Evolutionary conservation across 2,329 filamentous ascomycete species (phyloP), one percentile per base, ranked within the genome.

Genomic region (Chaetomiaceae sp.): DNA sequence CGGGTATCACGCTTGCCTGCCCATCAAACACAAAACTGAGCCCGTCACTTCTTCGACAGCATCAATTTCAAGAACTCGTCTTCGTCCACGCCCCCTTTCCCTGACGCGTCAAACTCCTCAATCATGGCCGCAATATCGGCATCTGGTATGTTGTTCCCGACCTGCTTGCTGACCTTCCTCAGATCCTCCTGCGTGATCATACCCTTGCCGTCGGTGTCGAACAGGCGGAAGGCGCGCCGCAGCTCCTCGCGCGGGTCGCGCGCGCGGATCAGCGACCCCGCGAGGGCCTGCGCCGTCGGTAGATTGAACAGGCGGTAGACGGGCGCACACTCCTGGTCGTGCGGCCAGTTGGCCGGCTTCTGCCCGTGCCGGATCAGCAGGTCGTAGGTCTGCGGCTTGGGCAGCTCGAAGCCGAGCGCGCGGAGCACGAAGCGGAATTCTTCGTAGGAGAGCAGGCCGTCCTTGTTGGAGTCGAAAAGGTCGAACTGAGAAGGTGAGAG

Each of bases 391-490:
- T 95, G 88, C 52, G 81, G 74, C 66, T 95, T 95, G 49, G 88
- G 78, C 40, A 95, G 75, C 60, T 94, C 88, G 71, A 97, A 97
- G 54, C 93, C 93, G 1, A 98, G 81, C 3, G 93, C 93, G 65
- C 94, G 93, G 60, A 97, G 83, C 50, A 91, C 89, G 69, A 97
- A 93, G 68, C 93, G 91, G 65, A 97, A 87, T 70, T 98, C 93
- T 71, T 97, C 93, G 73, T 95, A 97, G 72, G 97, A 91, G 62
- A 98, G 88, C 67, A 86, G 83, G 38, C 83, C 79, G 70, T 97
- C 90, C 65, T 94, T 91, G 74, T 97, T 91, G 61, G 95, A 85
- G 66, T 97, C 93, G 75, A 98, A 97, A 55, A 97, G 82, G 52
- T 84, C 83, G 68, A 97, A 97, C 86, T 95, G 34, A 6, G 35